Evolutionary conservation across 768 basidiomycete species (phyloP).

Genomic region (Leccinum subgranulosum): DNA sequence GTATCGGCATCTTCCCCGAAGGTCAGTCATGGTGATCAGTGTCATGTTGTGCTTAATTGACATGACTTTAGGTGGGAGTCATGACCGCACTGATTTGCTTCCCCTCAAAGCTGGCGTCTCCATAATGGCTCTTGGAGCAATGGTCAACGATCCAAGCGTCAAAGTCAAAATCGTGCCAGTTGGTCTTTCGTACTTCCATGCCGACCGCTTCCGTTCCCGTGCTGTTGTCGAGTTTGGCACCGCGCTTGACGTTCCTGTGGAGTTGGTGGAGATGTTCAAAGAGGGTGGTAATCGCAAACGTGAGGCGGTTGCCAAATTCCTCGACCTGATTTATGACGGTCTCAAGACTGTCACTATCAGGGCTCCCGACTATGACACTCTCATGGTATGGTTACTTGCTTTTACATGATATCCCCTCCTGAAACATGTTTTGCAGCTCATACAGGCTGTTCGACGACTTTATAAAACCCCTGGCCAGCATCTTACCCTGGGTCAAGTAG

Average conservation of each 20-base stretch:
- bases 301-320: slow-evolving; percentile 83
- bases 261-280: slow-evolving; percentile 87
- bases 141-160: slow-evolving; percentile 84
- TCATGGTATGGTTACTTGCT: slow-evolving; percentile 68
- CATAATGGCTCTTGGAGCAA: slow-evolving; percentile 96
- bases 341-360: slow-evolving; percentile 95
- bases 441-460: slow-evolving; percentile 90
- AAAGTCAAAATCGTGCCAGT: slow-evolving; percentile 92
- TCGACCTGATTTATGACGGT: slow-evolving; percentile 89
- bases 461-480: slow-evolving; percentile 95
- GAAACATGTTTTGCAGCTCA: slow-evolving; percentile 52
- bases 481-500: slow-evolving; percentile 91
- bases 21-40: slow-evolving; percentile 46
- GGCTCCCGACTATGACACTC: slow-evolving; percentile 95
- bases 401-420: background rate
- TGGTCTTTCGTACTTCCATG: slow-evolving; percentile 71
- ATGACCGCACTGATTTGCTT: slow-evolving; percentile 93
- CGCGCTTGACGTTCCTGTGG: slow-evolving; percentile 87
- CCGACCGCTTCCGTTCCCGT: slow-evolving; percentile 88
- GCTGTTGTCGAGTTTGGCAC: slow-evolving; percentile 97
- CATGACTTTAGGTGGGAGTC: slow-evolving; percentile 78
- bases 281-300: slow-evolving; percentile 84
- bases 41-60: background rate
- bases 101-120: slow-evolving; percentile 98
- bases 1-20: slow-evolving; percentile 98